Evolutionary conservation across 2,329 filamentous ascomycete species (phyloP), one percentile per base, ranked within the genome.

Genomic region (Ophiocordyceps sinensis): DNA sequence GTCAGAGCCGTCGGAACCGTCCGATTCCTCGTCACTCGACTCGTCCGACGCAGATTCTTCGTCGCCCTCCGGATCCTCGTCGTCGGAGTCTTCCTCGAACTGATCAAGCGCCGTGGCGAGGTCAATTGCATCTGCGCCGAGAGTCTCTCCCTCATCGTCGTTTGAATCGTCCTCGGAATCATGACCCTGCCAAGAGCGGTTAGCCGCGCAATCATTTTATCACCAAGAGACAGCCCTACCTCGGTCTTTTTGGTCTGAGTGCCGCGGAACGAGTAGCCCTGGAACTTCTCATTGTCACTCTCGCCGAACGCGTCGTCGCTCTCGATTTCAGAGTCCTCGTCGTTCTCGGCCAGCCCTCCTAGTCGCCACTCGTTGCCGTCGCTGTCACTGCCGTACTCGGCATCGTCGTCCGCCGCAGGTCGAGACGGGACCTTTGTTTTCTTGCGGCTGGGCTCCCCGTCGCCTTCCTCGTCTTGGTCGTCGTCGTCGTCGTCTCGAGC

Each of bases 351-450:
- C 6, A 75, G 44, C 11, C 62, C 67, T 23, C 88, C 87, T 39
- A 94, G 68, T 39, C 73, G 79, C 86, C 86, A 94, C 53, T 84
- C 78, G 52, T 93, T 84, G 19, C 86, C 87, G 45, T 88, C 84
- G 45, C 82, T 85, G 54, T 94, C 88, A 50, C 81, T 88, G 10
- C 84, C 85, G 47, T 80, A 77, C 43, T 88, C 83, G 14, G 76
- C 68, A 36, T 71, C 70, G 15, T 74, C 72, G 51, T 77, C 68
- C 5, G 62, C 65, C 5, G 67, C 62, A 14, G 59, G 19, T 26
- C 60, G 39, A 51, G 60, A 34, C 57, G 55, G 66, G 32, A 66
- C 64, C 56, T 63, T 65, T 28, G 47, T 49, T 53, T 58, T 64
- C 45, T 66, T 67, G 39, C 62, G 56, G 36, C 59, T 54, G 0